These are phyloP conservation scores for Phytophthora tubulina DNA, from an alignment of 352 stramenopile species.

Conservation along the genomic window DNA sequence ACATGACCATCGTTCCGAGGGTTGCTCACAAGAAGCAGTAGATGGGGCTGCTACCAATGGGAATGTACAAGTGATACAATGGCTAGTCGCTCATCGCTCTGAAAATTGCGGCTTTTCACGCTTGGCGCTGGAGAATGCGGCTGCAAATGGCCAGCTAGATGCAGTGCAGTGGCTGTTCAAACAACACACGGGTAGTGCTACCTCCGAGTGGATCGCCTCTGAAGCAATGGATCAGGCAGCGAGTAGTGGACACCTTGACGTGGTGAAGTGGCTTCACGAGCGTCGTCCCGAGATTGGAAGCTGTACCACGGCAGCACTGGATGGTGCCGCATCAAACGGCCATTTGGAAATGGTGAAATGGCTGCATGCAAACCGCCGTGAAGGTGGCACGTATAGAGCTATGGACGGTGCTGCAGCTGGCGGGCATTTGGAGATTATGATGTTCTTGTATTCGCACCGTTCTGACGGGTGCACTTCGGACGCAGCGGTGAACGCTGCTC, in stretches of 20 bases:
- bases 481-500: slow-evolving; percentile 30
- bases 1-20: slow-evolving; percentile 30
- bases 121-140: slow-evolving; percentile 26
- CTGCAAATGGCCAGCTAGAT: slow-evolving; percentile 25
- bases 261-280: slow-evolving; percentile 46
- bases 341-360: slow-evolving; percentile 39
- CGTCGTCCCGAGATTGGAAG: slow-evolving; percentile 31
- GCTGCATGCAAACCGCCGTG: slow-evolving; percentile 38
- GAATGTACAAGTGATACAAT: slow-evolving; percentile 35
- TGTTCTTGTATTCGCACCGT: slow-evolving; percentile 43
- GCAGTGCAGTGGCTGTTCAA: slow-evolving; percentile 30
- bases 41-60: slow-evolving; percentile 19
- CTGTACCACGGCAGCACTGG: slow-evolving; percentile 43
- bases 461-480: slow-evolving; percentile 42
- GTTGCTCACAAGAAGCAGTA: slow-evolving; percentile 26
- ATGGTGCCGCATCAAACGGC: slow-evolving; percentile 43
- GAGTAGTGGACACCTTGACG: slow-evolving; percentile 38
- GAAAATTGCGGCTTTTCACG: slow-evolving; percentile 25
- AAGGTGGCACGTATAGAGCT: slow-evolving; percentile 40
- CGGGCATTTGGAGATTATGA: slow-evolving; percentile 45
- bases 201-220: slow-evolving; percentile 24
- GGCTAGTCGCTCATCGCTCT: slow-evolving; percentile 31
- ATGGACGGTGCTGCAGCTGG: slow-evolving; percentile 43
- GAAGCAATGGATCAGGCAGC: slow-evolving; percentile 48
- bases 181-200: neutral